A percentile compares a stretch with the other conserved stretches of the same genome.
These are phyloP conservation scores for Phialemoniopsis sp. DNA, from an alignment of 2,329 filamentous ascomycete species.

Conservation along the genomic window DNA sequence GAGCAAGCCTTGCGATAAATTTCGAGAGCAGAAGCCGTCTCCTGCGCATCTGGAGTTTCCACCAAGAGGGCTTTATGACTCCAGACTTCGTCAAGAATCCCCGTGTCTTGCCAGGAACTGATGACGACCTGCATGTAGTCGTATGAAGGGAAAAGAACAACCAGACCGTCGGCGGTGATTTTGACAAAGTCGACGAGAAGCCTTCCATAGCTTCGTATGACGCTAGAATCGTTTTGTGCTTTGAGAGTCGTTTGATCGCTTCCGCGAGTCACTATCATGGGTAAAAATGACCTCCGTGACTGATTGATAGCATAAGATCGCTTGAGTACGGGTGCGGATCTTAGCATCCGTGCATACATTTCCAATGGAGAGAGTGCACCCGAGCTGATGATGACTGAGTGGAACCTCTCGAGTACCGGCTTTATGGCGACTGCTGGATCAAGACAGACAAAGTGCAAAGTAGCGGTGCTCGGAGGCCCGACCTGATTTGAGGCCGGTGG, in stretches of 20 bases:
- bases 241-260: slow-evolving; percentile 95
- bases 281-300: slow-evolving; percentile 88
- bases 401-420: slow-evolving; percentile 94
- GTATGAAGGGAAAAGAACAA: slow-evolving; percentile 99
- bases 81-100: slow-evolving; percentile 95
- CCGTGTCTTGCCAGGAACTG: slow-evolving; percentile 99
- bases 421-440: slow-evolving; percentile 98
- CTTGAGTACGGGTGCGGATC: slow-evolving; percentile 86
- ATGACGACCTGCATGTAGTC: slow-evolving; percentile 99
- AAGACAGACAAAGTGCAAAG: slow-evolving; percentile 95
- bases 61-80: slow-evolving; percentile 98
- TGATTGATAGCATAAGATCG: slow-evolving; percentile 98
- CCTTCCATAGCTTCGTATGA: slow-evolving; percentile 95
- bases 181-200: slow-evolving; percentile 92
- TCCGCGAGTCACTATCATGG: slow-evolving; percentile 94
- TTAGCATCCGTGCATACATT: slow-evolving; percentile 99
- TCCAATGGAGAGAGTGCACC: slow-evolving; percentile 95
- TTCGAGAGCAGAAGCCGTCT: slow-evolving; percentile 91
- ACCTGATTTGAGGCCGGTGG: slow-evolving; percentile 95
- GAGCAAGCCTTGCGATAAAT: slow-evolving; percentile 97
- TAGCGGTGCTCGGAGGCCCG: slow-evolving; percentile 90
- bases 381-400: slow-evolving; percentile 97
- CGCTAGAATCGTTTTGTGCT: slow-evolving; percentile 89
- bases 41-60: slow-evolving; percentile 95
- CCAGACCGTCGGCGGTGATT: slow-evolving; percentile 92